Base-by-base conservation (phyloP, 768 basidiomycete species). In the Rhodotorula sphaerocarpa region DNA sequence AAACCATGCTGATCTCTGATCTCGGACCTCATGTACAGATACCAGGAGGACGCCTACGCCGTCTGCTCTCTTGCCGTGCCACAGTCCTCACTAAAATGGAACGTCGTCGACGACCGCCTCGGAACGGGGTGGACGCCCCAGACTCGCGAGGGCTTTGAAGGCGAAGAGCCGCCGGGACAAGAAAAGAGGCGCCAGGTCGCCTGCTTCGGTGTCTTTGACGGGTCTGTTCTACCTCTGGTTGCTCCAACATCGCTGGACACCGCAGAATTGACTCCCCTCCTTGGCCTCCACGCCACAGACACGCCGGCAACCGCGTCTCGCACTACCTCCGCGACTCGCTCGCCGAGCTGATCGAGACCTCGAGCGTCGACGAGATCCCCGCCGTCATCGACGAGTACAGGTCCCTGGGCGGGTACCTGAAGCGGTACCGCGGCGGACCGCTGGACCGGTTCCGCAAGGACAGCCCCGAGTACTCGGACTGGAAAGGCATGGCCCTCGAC, bases 31-130 rank as follows among this genome's bases (percentile, higher is more conserved):
- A 5, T 36, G 9, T 18, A 5, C 59, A 68, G 62, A 5, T 71
- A 73, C 33, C 72, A 73, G 46, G 71, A 73, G 50, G 72, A 73
- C 50, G 45, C 65, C 14, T 70, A 53, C 30, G 30, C 65, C 12
- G 61, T 70, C 6, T 30, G 25, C 25, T 69, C 71, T 7, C 34
- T 72, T n/a, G 14, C 61, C 2, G 7, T 71, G 0, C 70, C 71
- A 3, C 36, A 30, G 0, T 44, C 50, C 2, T 65, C 65, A 2
- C 54, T 72, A 15, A 57, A 56, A 20, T 36, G 54, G 43, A 70
- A 68, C 57, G 50, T 70, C 59, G 39, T 65, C 54, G 62, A 59
- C 30, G 62, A 55, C 30, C 48, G 61, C 23, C 27, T 57, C 34
- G 70, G 59, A 0, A 48, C 62, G 2, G 60, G 61, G 3, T 66